Evolutionary conservation across 495 filamentous ascomycete genomes (phyloP).

Genomic region (Aspergillus bridgeri): DNA sequence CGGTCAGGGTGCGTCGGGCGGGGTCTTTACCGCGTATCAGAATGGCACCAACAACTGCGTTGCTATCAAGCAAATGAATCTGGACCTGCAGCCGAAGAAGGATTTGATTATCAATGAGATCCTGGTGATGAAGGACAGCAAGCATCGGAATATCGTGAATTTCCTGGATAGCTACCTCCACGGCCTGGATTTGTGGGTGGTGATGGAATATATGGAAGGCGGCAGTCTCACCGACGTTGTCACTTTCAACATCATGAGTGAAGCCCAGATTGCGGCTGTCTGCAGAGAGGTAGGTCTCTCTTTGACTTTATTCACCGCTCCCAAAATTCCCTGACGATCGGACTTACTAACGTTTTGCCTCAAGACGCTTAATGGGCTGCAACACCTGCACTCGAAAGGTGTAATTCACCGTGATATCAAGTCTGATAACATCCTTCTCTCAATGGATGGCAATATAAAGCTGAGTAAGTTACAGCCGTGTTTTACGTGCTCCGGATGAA

Average conservation of each 20-base stretch:
- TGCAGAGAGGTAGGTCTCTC: conserved; percentile 70
- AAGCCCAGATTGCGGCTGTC: conserved; percentile 93
- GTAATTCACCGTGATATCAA: conserved; percentile 99
- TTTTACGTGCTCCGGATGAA: conserved; percentile 28
- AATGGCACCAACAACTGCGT: conserved; percentile 78
- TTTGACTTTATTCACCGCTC: not conserved
- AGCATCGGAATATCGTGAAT: conserved; percentile 97
- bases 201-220: conserved; percentile 99
- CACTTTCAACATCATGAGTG: conserved; percentile 98
- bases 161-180: conserved; percentile 96
- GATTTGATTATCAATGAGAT: conserved; percentile 99
- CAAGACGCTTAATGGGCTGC: conserved; percentile 81
- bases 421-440: conserved; percentile 94
- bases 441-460: conserved; percentile 96
- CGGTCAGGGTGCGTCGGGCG: conserved; percentile 94
- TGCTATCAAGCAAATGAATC: conserved; percentile 99
- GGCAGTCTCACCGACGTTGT: conserved; percentile 97
- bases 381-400: conserved; percentile 94
- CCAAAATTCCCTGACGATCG: not conserved
- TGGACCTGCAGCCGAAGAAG: conserved; percentile 98
- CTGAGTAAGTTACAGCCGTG: conserved; percentile 64
- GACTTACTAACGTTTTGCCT: not conserved
- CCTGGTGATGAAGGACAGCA: conserved; percentile 97
- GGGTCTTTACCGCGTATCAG: conserved; percentile 91
- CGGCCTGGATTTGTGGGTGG: conserved; percentile 89